These are phyloP conservation scores for Pseudozyma pruni DNA, from an alignment of 1,284 basidiomycete genomes.

Conservation along the genomic window DNA sequence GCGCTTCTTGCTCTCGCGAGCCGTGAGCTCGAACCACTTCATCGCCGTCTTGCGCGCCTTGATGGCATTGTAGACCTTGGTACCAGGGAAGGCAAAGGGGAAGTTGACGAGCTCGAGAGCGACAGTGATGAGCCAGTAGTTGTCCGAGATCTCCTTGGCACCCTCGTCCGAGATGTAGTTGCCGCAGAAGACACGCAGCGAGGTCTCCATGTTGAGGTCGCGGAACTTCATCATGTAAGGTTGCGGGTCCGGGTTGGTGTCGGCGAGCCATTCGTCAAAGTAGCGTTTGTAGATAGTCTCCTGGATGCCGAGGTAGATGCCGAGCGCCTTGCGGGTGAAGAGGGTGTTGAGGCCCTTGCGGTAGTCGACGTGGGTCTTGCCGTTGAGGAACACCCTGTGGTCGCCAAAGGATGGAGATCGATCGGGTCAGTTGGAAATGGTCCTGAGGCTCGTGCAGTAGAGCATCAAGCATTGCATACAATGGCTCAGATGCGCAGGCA, in stretches of 20 bases:
- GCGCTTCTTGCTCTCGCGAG: conserved; percentile 81
- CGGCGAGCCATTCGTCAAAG: conserved; percentile 71
- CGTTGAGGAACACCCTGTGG: conserved; percentile 90
- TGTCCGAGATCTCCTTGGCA: conserved; percentile 83
- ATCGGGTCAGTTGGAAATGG: conserved; percentile 1
- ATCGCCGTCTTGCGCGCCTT: conserved; percentile 90
- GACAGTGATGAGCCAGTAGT: conserved; percentile 95
- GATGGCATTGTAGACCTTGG: conserved; percentile 94
- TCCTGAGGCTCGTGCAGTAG: no score
- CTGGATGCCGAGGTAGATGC: conserved; percentile 87
- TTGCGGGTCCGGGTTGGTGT: conserved; percentile 59
- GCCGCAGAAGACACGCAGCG: conserved; percentile 93
- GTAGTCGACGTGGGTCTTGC: conserved; percentile 93
- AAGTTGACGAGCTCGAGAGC: conserved; percentile 99
- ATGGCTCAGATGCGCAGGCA: no score
- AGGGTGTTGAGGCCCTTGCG: conserved; percentile 89
- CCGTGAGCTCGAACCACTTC: conserved; percentile 83
- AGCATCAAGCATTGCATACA: no score
- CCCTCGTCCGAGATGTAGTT: conserved; percentile 84
- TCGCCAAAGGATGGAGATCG: conserved; percentile 1
- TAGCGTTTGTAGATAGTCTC: conserved; percentile 85
- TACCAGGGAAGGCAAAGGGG: conserved; percentile 81
- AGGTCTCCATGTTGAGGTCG: conserved; percentile 96
- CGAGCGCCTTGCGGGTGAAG: conserved; percentile 80
- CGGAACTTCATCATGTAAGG: conserved; percentile 88